Percentiles rank a stretch among this genome's conserved stretches.
phyloP scores from a whole-genome alignment of 129 eudicot species.

The Logfia minima region DNA sequence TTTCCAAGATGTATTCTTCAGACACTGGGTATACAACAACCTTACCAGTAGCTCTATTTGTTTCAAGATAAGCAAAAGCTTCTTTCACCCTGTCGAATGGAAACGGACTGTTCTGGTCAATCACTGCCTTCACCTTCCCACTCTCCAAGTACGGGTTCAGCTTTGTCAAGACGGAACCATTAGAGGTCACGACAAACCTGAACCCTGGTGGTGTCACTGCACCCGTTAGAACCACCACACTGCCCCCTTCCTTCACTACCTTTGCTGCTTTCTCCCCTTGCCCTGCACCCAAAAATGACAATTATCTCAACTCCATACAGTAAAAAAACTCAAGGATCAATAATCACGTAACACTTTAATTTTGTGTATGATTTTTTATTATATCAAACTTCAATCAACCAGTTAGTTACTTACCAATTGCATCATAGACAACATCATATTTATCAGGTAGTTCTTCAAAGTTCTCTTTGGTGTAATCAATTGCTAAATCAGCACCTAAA shows the following conservation, averaged over 20 bases:
- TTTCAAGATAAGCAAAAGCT: slow-evolving; percentile 41
- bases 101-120: slow-evolving; percentile 42
- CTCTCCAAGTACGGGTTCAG: slow-evolving; percentile 36
- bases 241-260: slow-evolving; percentile 46
- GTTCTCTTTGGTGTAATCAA: slow-evolving; percentile 45
- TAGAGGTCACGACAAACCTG: slow-evolving; percentile 41
- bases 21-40: slow-evolving; percentile 44
- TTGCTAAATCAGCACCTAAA: slow-evolving; percentile 47
- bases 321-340: neutral
- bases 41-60: slow-evolving; percentile 39
- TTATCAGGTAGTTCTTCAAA: slow-evolving; percentile 44
- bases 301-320: neutral
- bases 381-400: neutral
- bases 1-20: slow-evolving; percentile 36
- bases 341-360: neutral
- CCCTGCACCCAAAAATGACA: slow-evolving; percentile 28
- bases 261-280: slow-evolving; percentile 43
- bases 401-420: slow-evolving; percentile 29
- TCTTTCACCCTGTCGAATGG: slow-evolving; percentile 42
- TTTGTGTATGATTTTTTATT: slow-evolving; percentile 18
- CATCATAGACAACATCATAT: slow-evolving; percentile 43
- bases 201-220: slow-evolving; percentile 44
- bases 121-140: slow-evolving; percentile 42
- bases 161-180: slow-evolving; percentile 31
- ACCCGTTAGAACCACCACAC: slow-evolving; percentile 38